These are phyloP conservation scores for Ceratobasidium papillatum DNA, from an alignment of 1,284 basidiomycete species.

Conservation along the genomic window DNA sequence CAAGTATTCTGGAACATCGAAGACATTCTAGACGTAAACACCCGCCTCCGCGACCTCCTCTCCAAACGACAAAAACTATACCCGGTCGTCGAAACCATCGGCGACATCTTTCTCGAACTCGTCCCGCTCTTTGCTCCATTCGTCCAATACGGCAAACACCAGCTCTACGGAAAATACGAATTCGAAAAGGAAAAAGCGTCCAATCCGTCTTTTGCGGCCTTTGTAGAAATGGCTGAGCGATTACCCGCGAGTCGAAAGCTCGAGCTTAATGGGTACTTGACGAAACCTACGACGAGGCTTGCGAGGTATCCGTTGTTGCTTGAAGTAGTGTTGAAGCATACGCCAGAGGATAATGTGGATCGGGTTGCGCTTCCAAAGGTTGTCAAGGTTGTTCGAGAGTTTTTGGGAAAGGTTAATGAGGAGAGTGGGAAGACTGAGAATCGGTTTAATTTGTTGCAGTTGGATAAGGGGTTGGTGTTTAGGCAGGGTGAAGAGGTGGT, in stretches of 20 bases:
- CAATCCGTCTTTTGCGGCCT: constrained; percentile 93
- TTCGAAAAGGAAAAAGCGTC: constrained; percentile 98
- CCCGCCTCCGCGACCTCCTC: constrained; percentile 88
- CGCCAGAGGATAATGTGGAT: constrained; percentile 90
- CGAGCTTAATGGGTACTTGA: constrained; percentile 97
- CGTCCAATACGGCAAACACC: constrained; percentile 95
- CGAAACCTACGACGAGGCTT: constrained; percentile 96
- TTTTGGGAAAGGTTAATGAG: constrained; percentile 88
- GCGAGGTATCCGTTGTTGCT: constrained; percentile 95
- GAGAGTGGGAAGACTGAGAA: constrained; percentile 95
- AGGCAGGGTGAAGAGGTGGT: constrained; percentile 86
- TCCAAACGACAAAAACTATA: constrained; percentile 95
- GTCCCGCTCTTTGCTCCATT: constrained; percentile 93
- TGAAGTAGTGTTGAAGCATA: constrained; percentile 93
- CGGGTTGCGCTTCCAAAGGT: constrained; percentile 82
- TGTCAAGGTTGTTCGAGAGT: constrained; percentile 81
- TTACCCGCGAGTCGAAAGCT: constrained; percentile 95
- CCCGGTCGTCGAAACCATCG: constrained; percentile 90
- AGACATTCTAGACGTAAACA: constrained; percentile 94
- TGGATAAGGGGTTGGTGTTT: constrained; percentile 89
- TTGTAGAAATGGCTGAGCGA: constrained; percentile 94
- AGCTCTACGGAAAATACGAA: constrained; percentile 97
- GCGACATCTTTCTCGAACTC: constrained; percentile 89
- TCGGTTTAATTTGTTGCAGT: constrained; percentile 88
- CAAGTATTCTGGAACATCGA: constrained; percentile 99